Evolutionary conservation across 352 stramenopile genomes (phyloP), one percentile per base, ranked within the genome.

Genomic region (Pythium dissimile): DNA sequence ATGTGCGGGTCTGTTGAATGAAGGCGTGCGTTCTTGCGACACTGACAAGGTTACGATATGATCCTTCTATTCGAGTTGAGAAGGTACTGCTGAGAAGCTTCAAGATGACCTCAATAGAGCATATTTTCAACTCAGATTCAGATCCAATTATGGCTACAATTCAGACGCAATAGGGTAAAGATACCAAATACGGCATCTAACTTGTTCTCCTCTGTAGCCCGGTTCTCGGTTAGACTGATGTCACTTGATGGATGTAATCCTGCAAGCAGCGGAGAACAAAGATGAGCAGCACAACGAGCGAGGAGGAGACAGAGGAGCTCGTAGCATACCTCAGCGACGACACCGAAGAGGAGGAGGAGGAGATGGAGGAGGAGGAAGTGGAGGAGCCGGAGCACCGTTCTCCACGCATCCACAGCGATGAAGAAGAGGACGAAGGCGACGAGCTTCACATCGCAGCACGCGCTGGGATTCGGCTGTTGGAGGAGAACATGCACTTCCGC

Each of bases 401-500:
- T 42, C 54, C 21, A 21, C 50, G 7, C 30, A 26, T n/a, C 24
- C 50, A 31, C 18, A 54, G 32, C 37, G 28, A 74, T 1, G 62
- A 64, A 1, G 62, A 67, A 0, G 66, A 70, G 3, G 65, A 75
- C 5, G 66, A 78, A 2, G 65, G 71, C 30, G 70, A 74, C 7
- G 75, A 80, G 54, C 71, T 88, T 3, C 62, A 83, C 39, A 74
- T 80, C 43, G 80, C 80, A 0, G 80, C 80, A 31, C 71, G 80
- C 49, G 80, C 80, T 18, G 80, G 80, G 3, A 90, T 90, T 46
- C 74, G 72, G 15, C 61, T 90, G 35, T 28, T 90, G 21, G 80
- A 88, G 48, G 80, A 90, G 52, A 88, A 90, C 54, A 75, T 69
- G 28, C 77, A 87, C 39, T 73, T 90, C 23, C 64, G 71, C 10